phyloP scores from a whole-genome alignment of 2,329 filamentous ascomycete species.

The Ophiostoma ips region DNA sequence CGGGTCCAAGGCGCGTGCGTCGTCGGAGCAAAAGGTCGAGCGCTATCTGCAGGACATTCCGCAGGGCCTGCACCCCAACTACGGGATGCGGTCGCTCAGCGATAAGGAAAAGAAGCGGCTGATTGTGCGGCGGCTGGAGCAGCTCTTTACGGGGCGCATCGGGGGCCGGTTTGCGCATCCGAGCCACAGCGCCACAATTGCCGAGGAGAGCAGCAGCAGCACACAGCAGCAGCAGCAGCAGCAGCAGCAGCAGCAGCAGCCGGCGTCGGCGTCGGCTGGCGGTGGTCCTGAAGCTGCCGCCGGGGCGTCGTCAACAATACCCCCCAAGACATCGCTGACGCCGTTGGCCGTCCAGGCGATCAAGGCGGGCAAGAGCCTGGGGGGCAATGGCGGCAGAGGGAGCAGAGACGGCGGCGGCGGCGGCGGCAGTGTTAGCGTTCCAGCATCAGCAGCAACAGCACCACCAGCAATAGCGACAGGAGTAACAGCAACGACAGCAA shows the following conservation, averaged over 20 bases:
- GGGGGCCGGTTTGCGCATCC: constrained; percentile 25
- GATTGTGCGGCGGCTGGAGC: constrained; percentile 62
- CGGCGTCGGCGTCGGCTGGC: too few species aligned
- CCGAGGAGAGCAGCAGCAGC: not conserved
- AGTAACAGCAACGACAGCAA: not conserved
- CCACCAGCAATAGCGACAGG: not conserved
- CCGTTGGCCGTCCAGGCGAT: not conserved
- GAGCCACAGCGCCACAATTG: constrained; percentile 10
- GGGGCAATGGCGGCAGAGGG: not conserved
- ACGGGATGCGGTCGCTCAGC: constrained; percentile 38
- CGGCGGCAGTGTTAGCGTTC: not conserved
- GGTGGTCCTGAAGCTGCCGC: too few species aligned
- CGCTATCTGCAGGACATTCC: constrained; percentile 62
- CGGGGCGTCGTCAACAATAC: not conserved
- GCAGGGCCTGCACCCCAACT: constrained; percentile 49
- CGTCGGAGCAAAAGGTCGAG: constrained; percentile 47
- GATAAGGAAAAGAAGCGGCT: constrained; percentile 65
- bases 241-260: too few species aligned
- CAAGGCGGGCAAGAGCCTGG: not conserved
- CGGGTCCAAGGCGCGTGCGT: constrained; percentile 25
- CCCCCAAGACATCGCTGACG: not conserved
- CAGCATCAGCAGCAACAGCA: not conserved
- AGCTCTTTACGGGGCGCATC: constrained; percentile 65
- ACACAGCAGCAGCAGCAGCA: too few species aligned
- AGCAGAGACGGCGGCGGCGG: not conserved